These are phyloP conservation scores for Crithidia sp. DNA, from an alignment of 208 protist genomes.

Conservation along the genomic window DNA sequence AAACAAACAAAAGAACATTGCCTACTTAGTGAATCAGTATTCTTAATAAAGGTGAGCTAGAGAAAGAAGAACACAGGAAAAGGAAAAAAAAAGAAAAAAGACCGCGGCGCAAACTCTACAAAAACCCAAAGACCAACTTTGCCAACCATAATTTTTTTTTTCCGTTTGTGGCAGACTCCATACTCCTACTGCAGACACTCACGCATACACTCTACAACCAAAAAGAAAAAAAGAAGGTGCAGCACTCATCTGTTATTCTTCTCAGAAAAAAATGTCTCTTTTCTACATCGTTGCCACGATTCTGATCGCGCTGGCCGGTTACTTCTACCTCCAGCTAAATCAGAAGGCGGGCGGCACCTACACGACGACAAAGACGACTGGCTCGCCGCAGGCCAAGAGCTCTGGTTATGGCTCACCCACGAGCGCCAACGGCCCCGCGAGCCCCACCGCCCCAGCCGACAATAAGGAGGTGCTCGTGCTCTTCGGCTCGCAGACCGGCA, in stretches of 20 bases:
- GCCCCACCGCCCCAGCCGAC: constrained; percentile 2
- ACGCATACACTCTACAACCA: not conserved
- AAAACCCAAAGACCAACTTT: not conserved
- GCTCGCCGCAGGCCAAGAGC: not conserved
- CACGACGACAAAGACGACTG: not conserved
- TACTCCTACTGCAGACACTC: not conserved
- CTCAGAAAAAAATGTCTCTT: constrained; percentile 9
- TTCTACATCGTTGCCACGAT: constrained; percentile 47
- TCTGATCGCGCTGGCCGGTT: constrained; percentile 49
- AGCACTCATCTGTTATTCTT: too few species aligned
- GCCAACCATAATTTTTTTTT: constrained; percentile 6
- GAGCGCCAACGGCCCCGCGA: not conserved
- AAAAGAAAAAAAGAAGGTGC: not conserved
- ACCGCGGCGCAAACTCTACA: not conserved
- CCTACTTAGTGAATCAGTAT: too few species aligned
- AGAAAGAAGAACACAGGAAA: not conserved
- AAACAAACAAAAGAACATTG: too few species aligned
- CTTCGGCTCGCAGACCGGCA: constrained; percentile 91
- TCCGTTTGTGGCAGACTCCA: constrained; percentile 8
- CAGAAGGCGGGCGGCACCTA: constrained; percentile 11
- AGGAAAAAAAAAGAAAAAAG: not conserved
- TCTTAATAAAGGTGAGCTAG: too few species aligned
- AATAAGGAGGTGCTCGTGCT: constrained; percentile 72
- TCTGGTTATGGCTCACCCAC: not conserved
- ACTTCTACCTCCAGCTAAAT: constrained; percentile 54